phyloP scores from a whole-genome alignment of 2,329 filamentous ascomycete species.

The Xylariales sp. region DNA sequence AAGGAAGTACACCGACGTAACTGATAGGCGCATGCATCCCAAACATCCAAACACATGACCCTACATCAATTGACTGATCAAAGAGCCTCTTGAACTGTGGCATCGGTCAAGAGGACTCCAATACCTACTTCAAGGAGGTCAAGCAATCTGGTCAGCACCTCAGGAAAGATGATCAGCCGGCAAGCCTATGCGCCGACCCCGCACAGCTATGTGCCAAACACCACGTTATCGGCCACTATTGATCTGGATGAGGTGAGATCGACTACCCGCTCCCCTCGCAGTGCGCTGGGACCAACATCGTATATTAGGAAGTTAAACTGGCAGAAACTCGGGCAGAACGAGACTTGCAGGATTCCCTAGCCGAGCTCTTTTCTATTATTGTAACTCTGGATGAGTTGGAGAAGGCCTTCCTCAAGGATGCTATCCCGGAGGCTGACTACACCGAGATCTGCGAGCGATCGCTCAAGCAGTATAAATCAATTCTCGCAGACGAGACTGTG shows the following conservation, averaged over 20 bases:
- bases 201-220: constrained; percentile 86
- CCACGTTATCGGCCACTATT: constrained; percentile 78
- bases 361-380: constrained; percentile 96
- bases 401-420: constrained; percentile 95
- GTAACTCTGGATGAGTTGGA: constrained; percentile 93
- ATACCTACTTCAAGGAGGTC: too few relatives aligned
- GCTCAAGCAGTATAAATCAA: constrained; percentile 94
- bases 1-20: too few relatives aligned
- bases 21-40: too few relatives aligned
- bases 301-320: constrained; percentile 82
- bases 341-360: constrained; percentile 91
- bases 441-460: constrained; percentile 93
- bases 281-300: too few relatives aligned
- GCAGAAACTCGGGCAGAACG: constrained; percentile 81
- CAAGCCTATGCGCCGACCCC: constrained; percentile 85
- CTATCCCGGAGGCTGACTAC: constrained; percentile 85
- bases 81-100: too few relatives aligned
- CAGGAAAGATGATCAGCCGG: constrained; percentile 51
- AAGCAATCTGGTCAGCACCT: too few relatives aligned
- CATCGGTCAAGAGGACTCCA: too few relatives aligned
- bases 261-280: too few relatives aligned
- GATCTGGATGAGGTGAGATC: constrained; percentile 92
- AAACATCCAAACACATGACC: too few relatives aligned
- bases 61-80: too few relatives aligned
- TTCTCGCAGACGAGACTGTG: constrained; percentile 87